These are phyloP conservation scores for Eustoma russellianum DNA, from an alignment of 257 asterid species.

Conservation along the genomic window DNA sequence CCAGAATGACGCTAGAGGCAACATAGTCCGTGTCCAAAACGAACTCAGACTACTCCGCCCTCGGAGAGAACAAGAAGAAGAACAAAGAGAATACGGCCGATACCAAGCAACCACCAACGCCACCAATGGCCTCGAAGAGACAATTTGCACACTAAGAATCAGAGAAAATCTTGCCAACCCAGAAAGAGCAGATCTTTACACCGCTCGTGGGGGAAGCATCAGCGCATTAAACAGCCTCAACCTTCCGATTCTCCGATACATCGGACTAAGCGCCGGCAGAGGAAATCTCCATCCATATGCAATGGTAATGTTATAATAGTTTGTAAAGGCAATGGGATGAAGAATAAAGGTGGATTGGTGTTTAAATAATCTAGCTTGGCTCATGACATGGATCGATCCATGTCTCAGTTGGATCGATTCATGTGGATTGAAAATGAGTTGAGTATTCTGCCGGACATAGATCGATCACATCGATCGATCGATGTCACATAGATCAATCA, in stretches of 20 bases:
- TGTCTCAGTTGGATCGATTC: too few relatives aligned
- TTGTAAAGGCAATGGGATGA: too few relatives aligned
- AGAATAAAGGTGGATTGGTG: too few relatives aligned
- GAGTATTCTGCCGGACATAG: too few relatives aligned
- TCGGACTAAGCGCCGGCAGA: slow-evolving; percentile 46
- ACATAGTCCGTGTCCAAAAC: slow-evolving; percentile 31
- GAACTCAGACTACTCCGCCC: slow-evolving; percentile 26
- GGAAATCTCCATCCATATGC: slow-evolving; percentile 45
- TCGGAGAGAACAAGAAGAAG: slow-evolving; percentile 8
- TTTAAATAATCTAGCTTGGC: too few relatives aligned
- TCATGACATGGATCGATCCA: too few relatives aligned
- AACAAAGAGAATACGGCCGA: background rate
- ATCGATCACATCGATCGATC: too few relatives aligned
- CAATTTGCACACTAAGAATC: slow-evolving; percentile 33
- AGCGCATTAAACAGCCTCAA: slow-evolving; percentile 37
- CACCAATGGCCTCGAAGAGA: slow-evolving; percentile 50
- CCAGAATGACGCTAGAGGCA: slow-evolving; percentile 30
- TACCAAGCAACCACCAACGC: background rate
- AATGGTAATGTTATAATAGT: too few relatives aligned
- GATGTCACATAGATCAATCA: too few relatives aligned
- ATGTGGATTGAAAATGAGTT: too few relatives aligned
- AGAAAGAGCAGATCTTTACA: slow-evolving; percentile 33
- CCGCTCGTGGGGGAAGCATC: slow-evolving; percentile 47
- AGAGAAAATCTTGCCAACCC: slow-evolving; percentile 36
- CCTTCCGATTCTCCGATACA: slow-evolving; percentile 38